Evolutionary conservation across 1,284 basidiomycete species (phyloP), one percentile per base, ranked within the genome.

Genomic region (Athelia sp.): DNA sequence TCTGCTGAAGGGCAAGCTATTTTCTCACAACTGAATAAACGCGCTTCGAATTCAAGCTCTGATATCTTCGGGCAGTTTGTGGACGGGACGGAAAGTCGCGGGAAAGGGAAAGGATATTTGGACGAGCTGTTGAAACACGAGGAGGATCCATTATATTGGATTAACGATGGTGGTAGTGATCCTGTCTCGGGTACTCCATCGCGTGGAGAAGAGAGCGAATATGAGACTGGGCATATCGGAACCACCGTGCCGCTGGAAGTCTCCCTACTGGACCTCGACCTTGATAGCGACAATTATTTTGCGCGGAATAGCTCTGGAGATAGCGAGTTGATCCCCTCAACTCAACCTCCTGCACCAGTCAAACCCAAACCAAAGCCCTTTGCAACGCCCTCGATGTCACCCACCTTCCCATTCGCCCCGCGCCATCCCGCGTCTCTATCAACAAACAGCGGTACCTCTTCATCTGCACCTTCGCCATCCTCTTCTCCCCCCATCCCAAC

Each of bases 141-240:
- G 60, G 79, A 84, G 45, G 83, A 87, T 61, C 84, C 84, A 1
- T 60, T 87, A 55, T 82, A 79, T 57, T 86, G 81, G 65, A 51
- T 73, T 45, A 63, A 64, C 23, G 23, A 26, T 46, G 48, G 47
- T 17, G 26, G 19, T 24, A n/a, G 10, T 32, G 29, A 43, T 29
- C 1, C 42, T 17, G 26, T 42, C 40, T 31, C 8, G 23, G 13
- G 43, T 22, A 44, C 44, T 43, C 24, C 53, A 46, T 23, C 29
- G 35, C 8, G 40, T 18, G 44, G 47, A 42, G 31, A 40, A 21
- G 36, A 6, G 36, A 40, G 15, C n/a, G 36, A 21, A n/a, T 8
- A n/a, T 9, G 15, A 40, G 15, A 40, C 8, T 9, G 36, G 17
- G n/a, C 14, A 44, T 8, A 23, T 4, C n/a, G 10, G 43, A n/a